These are phyloP conservation scores for Teratosphaeria nubilosa DNA, from an alignment of 2,329 filamentous ascomycete genomes.

Conservation along the genomic window DNA sequence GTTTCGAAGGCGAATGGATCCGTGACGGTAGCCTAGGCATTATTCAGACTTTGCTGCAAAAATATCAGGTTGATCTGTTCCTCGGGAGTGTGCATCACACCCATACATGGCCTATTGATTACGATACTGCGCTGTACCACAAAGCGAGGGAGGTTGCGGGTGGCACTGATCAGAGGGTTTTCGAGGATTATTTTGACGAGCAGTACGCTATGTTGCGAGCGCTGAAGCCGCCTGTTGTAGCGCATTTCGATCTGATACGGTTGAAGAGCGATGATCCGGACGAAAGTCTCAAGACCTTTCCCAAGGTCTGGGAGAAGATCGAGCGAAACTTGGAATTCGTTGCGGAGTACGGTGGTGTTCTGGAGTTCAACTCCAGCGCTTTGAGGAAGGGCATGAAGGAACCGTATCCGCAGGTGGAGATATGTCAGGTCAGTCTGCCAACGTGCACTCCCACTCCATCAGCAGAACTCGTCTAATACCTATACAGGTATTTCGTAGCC, in stretches of 20 bases:
- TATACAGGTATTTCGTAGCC: slow-evolving; percentile 1
- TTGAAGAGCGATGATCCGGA: slow-evolving; percentile 63
- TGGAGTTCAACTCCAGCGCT: slow-evolving; percentile 84
- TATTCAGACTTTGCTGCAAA: slow-evolving; percentile 48
- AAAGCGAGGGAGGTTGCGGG: slow-evolving; percentile 48
- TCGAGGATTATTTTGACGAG: slow-evolving; percentile 76
- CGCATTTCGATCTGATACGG: slow-evolving; percentile 87
- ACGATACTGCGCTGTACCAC: slow-evolving; percentile 57
- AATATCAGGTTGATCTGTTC: slow-evolving; percentile 72
- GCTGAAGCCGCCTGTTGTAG: slow-evolving; percentile 67
- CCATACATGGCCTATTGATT: slow-evolving; percentile 80
- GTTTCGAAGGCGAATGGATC: slow-evolving; percentile 92
- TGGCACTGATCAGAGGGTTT: slow-evolving; percentile 62
- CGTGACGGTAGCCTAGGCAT: slow-evolving; percentile 53
- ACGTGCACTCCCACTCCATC: neutral
- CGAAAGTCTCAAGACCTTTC: slow-evolving; percentile 34
- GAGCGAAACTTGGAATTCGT: slow-evolving; percentile 64
- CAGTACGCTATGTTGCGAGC: slow-evolving; percentile 71
- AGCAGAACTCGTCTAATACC: slow-evolving; percentile 9
- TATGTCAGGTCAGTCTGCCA: slow-evolving; percentile 55
- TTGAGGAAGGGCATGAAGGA: slow-evolving; percentile 82
- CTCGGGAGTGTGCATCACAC: slow-evolving; percentile 90
- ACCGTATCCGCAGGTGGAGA: slow-evolving; percentile 72
- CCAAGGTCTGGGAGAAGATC: slow-evolving; percentile 62
- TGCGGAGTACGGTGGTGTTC: slow-evolving; percentile 62